Evolutionary conservation across 2,329 filamentous ascomycete genomes (phyloP), one percentile per base, ranked within the genome.

Genomic region (Aspergillus hortae): DNA sequence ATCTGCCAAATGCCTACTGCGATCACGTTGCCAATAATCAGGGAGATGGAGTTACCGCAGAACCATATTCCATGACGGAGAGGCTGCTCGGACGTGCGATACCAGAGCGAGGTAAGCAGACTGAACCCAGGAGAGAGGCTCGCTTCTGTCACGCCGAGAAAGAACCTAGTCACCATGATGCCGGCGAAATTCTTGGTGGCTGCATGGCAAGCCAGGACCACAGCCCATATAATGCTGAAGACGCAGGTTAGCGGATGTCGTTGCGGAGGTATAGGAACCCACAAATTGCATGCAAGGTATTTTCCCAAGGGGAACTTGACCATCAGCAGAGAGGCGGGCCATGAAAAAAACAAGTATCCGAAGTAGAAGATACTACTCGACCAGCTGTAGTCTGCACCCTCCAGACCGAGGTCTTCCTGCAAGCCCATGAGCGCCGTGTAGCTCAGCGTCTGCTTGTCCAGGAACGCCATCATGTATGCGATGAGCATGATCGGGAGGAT

Each of bases 91-190:
- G 61, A 56, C 9, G 57, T 58, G 7, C 56, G 59, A 41, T 68
- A 69, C 62, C 64, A 69, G 27, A 65, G 55, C 1, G 62, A 61
- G n/a, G 65, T 68, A 35, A 64, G 72, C 53, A 71, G 54, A 51
- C 64, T 61, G 46, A 74, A 70, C 0, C 64, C 64, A 1, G 70
- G 70, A 6, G 66, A 64, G 6, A 71, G 56, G 21, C 63, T 66
- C 2, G 66, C 68, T 55, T 77, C 74, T 19, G 74, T 69, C 2
- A 67, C 67, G 6, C 74, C 74, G 12, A 76, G 69, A 52, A 77
- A 67, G 49, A 76, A 74, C 4, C 75, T 65, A 25, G 70, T 66
- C 1, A 68, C 62, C 61, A 76, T 71, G 4, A 76, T 59, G 4
- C 66, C 70, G 6, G 55, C 60, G 53, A 70, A 74, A 52, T 70